Conservation (phyloP, 2,329 filamentous ascomycete genomes). For the Trichoderma atrobrunneum region DNA sequence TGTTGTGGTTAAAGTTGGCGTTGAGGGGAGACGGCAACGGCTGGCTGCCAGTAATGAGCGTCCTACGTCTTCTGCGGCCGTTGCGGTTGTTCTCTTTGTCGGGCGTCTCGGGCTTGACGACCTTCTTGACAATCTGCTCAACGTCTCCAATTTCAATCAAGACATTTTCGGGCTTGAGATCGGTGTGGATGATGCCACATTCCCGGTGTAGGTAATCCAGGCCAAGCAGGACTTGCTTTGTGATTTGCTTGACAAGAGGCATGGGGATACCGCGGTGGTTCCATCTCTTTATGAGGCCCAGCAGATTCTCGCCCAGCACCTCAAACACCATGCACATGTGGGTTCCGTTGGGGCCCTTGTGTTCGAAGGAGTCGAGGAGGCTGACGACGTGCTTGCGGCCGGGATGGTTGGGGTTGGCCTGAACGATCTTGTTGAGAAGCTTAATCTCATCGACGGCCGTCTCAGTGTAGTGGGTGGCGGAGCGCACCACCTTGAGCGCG, state of each 20-base stretch:
- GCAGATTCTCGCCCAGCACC: constrained; percentile 89
- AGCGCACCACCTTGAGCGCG: constrained; percentile 95
- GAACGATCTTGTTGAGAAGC: constrained; percentile 92
- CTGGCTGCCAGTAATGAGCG: constrained; percentile 94
- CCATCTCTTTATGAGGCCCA: constrained; percentile 97
- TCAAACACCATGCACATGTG: constrained; percentile 99
- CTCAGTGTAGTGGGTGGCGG: constrained; percentile 96
- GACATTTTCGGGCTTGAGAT: constrained; percentile 96
- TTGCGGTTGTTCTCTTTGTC: constrained; percentile 91
- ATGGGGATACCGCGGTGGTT: constrained; percentile 97
- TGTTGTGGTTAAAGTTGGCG: constrained; percentile 78
- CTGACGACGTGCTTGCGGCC: constrained; percentile 95
- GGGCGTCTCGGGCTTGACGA: constrained; percentile 74
- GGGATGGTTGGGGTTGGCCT: constrained; percentile 90
- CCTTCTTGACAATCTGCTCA: constrained; percentile 95
- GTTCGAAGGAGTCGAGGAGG: constrained; percentile 93
- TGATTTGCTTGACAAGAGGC: constrained; percentile 96
- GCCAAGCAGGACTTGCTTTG: constrained; percentile 93
- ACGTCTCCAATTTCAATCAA: constrained; percentile 98
- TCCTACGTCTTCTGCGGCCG: constrained; percentile 82
- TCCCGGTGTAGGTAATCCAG: constrained; percentile 96
- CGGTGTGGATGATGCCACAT: constrained; percentile 98
- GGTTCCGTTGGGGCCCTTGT: constrained; percentile 92
- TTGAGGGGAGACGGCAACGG: constrained; percentile 93
- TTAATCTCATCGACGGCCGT: constrained; percentile 99